Percentiles rank a stretch among this genome's conserved stretches.
Evolutionary conservation across 129 eudicot species (phyloP).

Genomic region (Lactuca saligna): DNA sequence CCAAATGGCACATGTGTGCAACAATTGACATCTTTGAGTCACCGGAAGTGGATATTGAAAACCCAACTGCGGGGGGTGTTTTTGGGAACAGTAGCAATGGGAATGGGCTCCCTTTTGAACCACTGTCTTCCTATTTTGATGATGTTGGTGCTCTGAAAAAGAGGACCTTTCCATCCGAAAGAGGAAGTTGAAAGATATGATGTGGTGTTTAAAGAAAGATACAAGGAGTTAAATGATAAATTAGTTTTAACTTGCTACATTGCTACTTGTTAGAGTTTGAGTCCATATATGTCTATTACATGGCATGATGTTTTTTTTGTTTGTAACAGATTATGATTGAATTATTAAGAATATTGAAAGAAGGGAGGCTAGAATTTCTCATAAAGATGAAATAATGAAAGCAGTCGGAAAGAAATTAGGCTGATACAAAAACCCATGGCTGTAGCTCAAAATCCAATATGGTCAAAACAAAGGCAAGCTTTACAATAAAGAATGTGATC

Average conservation of each 20-base stretch:
- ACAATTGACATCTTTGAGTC: conserved; percentile 59
- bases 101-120: conserved; percentile 24
- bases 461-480: conserved; percentile 99
- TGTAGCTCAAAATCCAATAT: conserved; percentile 89
- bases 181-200: no score
- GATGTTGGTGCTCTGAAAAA: conserved; percentile 74
- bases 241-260: no score
- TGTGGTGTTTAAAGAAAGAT: conserved; percentile 94
- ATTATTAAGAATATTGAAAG: conserved; percentile 91
- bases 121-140: conserved; percentile 43
- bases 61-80: conserved; percentile 34
- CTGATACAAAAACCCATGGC: conserved; percentile 98
- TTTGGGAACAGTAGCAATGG: conserved; percentile 9
- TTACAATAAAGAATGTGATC: conserved; percentile 99
- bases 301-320: no score
- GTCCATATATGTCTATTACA: no score
- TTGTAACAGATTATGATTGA: conserved; percentile 87
- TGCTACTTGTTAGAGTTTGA: no score
- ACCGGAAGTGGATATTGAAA: conserved; percentile 26
- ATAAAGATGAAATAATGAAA: conserved; percentile 96
- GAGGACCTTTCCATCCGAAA: no score
- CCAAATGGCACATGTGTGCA: conserved; percentile 89
- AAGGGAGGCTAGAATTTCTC: conserved; percentile 97
- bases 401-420: conserved; percentile 96
- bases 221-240: conserved; percentile 84